phyloP scores from a whole-genome alignment of 139 green algal genomes.

The Zygnema cylindricum region DNA sequence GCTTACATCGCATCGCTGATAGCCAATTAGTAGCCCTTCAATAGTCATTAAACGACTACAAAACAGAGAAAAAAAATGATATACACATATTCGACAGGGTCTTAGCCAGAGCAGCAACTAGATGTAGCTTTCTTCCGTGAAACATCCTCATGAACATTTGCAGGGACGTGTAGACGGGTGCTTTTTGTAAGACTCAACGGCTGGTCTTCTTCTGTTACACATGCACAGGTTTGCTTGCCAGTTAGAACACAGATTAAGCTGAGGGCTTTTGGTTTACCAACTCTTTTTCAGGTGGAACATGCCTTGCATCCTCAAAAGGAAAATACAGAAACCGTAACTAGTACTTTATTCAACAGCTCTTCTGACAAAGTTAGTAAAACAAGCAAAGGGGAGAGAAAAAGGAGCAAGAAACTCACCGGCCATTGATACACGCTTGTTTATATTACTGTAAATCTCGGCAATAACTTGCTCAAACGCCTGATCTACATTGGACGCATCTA shows the following conservation, averaged over 20 bases:
- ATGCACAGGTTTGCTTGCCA: no score
- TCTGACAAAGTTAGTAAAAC: background rate
- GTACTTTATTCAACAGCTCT: no score
- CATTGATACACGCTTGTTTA: conserved; percentile 45
- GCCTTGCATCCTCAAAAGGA: no score
- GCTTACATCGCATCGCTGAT: no score
- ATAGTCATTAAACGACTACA: no score
- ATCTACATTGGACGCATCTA: conserved; percentile 62
- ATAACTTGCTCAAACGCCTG: conserved; percentile 59
- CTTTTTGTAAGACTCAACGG: background rate
- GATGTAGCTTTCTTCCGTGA: background rate
- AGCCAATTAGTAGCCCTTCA: no score
- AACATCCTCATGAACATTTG: background rate
- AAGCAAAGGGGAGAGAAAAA: background rate
- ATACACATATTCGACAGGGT: no score
- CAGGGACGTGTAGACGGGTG: background rate
- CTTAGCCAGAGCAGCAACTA: background rate
- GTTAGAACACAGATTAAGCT: no score
- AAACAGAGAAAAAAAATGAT: no score
- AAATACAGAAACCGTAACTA: no score
- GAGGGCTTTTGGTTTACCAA: background rate
- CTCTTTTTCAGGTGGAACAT: no score
- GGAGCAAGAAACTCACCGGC: background rate
- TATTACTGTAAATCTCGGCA: conserved; percentile 58
- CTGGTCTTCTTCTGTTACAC: background rate